Evolutionary conservation across 176 grass and related monocot species (phyloP).

Genomic region (Echinochloa phyllopogon): DNA sequence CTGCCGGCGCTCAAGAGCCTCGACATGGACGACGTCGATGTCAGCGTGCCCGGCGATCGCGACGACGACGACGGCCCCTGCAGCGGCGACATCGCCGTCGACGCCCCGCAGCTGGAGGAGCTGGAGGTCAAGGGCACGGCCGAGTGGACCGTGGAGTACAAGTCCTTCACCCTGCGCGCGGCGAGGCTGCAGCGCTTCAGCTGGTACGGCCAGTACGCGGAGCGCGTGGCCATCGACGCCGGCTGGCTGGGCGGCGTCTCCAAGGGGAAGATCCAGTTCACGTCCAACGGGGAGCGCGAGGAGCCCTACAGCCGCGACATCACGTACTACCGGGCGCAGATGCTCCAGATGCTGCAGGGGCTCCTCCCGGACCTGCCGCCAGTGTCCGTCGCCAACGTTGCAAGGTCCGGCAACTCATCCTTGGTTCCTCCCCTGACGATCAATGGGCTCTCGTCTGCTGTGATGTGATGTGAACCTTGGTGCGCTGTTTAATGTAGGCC

Average conservation of each 20-base stretch:
- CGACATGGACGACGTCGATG: background rate
- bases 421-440: too few relatives aligned
- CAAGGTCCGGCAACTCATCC: too few relatives aligned
- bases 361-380: too few relatives aligned
- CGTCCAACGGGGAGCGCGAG: background rate
- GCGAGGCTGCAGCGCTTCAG: background rate
- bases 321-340: too few relatives aligned
- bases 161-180: constrained; percentile 12
- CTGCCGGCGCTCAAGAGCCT: background rate
- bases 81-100: background rate
- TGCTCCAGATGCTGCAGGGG: too few relatives aligned
- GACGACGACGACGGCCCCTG: background rate
- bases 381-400: too few relatives aligned
- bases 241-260: background rate
- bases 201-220: constrained; percentile 7
- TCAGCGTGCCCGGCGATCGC: background rate
- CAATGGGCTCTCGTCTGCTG: too few relatives aligned
- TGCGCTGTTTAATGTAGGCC: background rate
- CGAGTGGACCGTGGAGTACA: background rate
- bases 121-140: background rate
- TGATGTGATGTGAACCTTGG: too few relatives aligned
- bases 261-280: background rate
- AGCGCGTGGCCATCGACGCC: background rate
- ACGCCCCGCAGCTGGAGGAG: background rate
- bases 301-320: background rate